Evolutionary conservation across 2,329 filamentous ascomycete species (phyloP).

Genomic region (Stylonectria norvegica): DNA sequence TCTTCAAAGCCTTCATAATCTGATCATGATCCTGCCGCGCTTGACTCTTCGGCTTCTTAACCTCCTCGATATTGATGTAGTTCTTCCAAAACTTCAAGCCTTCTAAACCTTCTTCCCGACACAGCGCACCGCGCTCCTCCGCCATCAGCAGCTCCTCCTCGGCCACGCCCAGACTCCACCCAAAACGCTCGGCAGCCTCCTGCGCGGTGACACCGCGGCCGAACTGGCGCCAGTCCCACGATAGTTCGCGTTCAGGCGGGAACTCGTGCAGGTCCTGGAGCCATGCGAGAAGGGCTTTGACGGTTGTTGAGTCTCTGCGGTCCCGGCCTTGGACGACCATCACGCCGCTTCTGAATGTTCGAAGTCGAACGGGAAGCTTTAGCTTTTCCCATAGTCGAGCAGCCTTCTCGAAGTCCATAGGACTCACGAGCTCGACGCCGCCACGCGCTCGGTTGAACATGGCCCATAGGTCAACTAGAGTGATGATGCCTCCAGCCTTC

Average conservation of each 20-base stretch:
- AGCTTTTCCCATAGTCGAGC: conserved; percentile 84
- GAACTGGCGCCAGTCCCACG: conserved; percentile 75
- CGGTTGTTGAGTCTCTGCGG: conserved; percentile 85
- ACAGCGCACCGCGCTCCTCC: conserved; percentile 82
- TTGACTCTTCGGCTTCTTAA: conserved; percentile 27
- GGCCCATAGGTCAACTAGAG: conserved; percentile 86
- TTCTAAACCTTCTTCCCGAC: conserved; percentile 87
- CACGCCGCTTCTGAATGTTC: conserved; percentile 90
- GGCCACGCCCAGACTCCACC: conserved; percentile 96
- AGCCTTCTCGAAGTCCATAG: conserved; percentile 86
- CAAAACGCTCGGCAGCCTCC: conserved; percentile 83
- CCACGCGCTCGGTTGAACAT: conserved; percentile 91
- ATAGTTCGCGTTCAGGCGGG: conserved; percentile 59
- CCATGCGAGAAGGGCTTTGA: conserved; percentile 73
- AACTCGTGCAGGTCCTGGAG: conserved; percentile 67
- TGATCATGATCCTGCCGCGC: conserved; percentile 37
- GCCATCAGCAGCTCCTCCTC: conserved; percentile 97
- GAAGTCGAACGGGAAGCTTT: conserved; percentile 77
- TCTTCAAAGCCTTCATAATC: conserved; percentile 42
- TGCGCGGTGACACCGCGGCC: conserved; percentile 86
- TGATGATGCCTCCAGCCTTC: conserved; percentile 82
- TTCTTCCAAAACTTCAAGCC: conserved; percentile 95
- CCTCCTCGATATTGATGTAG: conserved; percentile 49
- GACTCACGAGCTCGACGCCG: conserved; percentile 90
- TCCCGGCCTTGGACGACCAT: conserved; percentile 88